Evolutionary conservation across 2,329 filamentous ascomycete species (phyloP), one percentile per base, ranked within the genome.

Genomic region (Cytospora leucostoma): DNA sequence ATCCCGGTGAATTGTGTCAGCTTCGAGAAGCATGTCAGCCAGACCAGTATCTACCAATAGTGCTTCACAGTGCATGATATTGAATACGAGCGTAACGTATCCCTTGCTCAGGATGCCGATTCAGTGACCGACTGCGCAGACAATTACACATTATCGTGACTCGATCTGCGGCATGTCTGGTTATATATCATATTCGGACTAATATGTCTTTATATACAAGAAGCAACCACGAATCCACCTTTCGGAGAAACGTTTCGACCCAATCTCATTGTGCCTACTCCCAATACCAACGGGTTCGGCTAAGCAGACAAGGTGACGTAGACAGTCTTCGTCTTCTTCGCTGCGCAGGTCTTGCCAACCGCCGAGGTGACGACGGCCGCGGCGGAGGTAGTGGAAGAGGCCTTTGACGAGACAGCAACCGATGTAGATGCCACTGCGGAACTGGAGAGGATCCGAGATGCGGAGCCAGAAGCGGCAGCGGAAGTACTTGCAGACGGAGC

Each of bases 311-410:
- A 57, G 34, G 64, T 65, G 27, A 64, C 64, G n/a, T 58, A 65
- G 13, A 65, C 57, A 6, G 64, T 65, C 49, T 60, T 65, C 27
- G 61, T 63, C 64, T 47, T 65, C 64, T 61, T 65, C 49, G 19
- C 12, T n/a, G 54, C 40, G 53, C 64, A 65, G 4, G 50, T 32
- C 53, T 56, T 51, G 50, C 61, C 47, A 7, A 49, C 27, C 4
- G 49, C 7, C 27, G 59, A 47, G 38, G 59, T 53, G 33, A 35
- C 56, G 34, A 21, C 27, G 19, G 62, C 56, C 40, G 33, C 27
- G 38, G 49, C 35, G 35, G 62, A 50, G 13, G 44, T 47, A 33
- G 40, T 55, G 3, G 51, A 11, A 35, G 51, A 19, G 1, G 49
- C 34, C 51, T 55, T 37, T 7, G 59, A 37, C 17, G n/a, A n/a